Conservation (phyloP, 2,329 filamentous ascomycete genomes). For the Stenocarpella maydis region DNA sequence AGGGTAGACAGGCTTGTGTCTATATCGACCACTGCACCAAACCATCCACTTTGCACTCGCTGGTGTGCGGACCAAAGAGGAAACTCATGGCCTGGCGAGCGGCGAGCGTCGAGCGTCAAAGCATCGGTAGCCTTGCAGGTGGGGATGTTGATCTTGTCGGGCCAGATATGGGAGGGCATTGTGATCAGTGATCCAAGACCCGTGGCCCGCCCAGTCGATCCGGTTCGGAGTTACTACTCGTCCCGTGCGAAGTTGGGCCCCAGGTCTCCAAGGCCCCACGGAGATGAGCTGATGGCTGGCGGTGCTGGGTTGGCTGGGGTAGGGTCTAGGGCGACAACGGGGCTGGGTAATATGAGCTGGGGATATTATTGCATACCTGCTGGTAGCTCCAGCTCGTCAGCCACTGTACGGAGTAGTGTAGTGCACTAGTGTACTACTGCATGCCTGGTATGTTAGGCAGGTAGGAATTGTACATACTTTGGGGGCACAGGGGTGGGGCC, state of each 20-base stretch:
- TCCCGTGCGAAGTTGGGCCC: constrained; percentile 16
- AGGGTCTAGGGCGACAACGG: neutral
- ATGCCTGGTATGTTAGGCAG: no score
- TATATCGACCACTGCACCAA: no score
- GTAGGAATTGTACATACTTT: no score
- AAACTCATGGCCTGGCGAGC: constrained; percentile 20
- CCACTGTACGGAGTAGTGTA: no score
- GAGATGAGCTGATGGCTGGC: neutral
- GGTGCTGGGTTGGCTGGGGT: constrained; percentile 9
- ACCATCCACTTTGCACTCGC: no score
- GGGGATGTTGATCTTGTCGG: constrained; percentile 9
- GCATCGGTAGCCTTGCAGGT: constrained; percentile 12
- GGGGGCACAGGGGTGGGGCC: no score
- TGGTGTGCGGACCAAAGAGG: constrained; percentile 26
- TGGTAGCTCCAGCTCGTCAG: neutral
- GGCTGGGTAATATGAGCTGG: no score
- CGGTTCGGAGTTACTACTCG: constrained; percentile 21
- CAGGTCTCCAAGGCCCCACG: neutral
- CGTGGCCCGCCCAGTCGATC: neutral
- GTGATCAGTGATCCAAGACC: neutral
- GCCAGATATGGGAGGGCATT: neutral
- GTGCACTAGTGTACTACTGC: no score
- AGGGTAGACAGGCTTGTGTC: no score
- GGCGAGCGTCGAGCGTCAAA: no score
- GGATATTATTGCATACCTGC: no score